Evolutionary conservation across 2,329 filamentous ascomycete species (phyloP).

Genomic region (Sporothrix pallida): DNA sequence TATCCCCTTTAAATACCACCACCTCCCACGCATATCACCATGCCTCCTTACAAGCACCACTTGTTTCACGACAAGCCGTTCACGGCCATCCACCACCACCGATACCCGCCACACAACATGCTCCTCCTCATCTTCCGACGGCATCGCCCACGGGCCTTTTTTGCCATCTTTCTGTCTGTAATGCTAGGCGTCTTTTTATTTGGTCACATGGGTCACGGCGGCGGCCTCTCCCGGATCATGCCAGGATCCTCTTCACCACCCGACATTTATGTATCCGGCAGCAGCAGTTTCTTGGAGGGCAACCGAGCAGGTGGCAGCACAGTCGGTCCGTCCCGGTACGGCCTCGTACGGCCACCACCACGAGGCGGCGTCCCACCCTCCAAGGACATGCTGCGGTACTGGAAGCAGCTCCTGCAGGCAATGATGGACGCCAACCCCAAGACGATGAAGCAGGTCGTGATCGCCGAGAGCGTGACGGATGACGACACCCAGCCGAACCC

Average conservation of each 20-base stretch:
- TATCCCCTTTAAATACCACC: neutral
- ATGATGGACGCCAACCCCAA: constrained; percentile 32
- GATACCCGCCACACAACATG: constrained; percentile 1
- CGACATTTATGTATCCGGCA: neutral
- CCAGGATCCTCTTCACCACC: neutral
- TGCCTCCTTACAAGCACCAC: neutral
- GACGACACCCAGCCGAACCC: constrained; percentile 32
- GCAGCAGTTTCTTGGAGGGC: neutral
- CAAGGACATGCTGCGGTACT: constrained; percentile 37
- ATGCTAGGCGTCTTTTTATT: neutral
- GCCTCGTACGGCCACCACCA: neutral
- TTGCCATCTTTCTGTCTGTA: neutral
- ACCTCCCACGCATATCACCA: neutral
- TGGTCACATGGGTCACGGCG: neutral
- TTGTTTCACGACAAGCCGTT: neutral
- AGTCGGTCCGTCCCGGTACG: neutral
- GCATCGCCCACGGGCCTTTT: constrained; percentile 3
- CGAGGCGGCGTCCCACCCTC: constrained; percentile 34
- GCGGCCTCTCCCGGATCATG: neutral
- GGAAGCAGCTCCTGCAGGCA: constrained; percentile 33
- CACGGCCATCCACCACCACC: neutral
- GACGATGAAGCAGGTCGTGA: constrained; percentile 23
- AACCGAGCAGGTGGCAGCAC: neutral
- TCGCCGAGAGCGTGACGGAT: constrained; percentile 25
- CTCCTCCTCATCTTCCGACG: neutral